Conservation (phyloP, 2,329 filamentous ascomycete species). For the Cladosporium sp. region DNA sequence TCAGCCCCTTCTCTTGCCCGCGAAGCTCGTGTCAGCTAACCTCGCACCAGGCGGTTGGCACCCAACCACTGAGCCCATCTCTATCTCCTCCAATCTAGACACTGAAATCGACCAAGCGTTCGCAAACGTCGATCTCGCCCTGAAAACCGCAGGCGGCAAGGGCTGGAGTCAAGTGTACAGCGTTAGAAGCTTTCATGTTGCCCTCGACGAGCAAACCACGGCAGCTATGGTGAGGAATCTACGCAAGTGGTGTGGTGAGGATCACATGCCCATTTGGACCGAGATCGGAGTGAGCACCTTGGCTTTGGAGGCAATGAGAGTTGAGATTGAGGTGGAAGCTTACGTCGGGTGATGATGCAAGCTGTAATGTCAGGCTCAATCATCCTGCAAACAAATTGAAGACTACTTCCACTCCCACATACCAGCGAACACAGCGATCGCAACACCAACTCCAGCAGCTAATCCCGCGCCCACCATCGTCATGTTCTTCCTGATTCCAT, state of each 20-base stretch:
- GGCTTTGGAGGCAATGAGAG: slow-evolving; percentile 46
- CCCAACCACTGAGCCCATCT: slow-evolving; percentile 16
- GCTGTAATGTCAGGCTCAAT: no score
- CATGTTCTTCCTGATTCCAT: neutral
- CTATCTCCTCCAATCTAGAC: slow-evolving; percentile 21
- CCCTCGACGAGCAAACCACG: slow-evolving; percentile 14
- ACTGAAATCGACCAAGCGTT: slow-evolving; percentile 43
- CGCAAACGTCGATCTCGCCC: slow-evolving; percentile 47
- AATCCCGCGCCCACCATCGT: neutral
- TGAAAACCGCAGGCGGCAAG: slow-evolving; percentile 49
- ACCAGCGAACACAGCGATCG: neutral
- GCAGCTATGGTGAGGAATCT: slow-evolving; percentile 43
- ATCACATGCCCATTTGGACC: slow-evolving; percentile 51
- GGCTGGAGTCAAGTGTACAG: slow-evolving; percentile 50
- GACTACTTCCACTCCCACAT: no score
- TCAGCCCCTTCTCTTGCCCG: neutral
- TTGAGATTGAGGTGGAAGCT: slow-evolving; percentile 52
- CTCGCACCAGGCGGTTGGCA: slow-evolving; percentile 31
- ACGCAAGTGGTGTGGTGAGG: slow-evolving; percentile 43
- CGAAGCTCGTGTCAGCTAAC: neutral
- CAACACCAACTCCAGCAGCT: neutral
- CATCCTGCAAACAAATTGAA: no score
- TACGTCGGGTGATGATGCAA: neutral
- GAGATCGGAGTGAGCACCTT: slow-evolving; percentile 46
- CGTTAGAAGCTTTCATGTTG: slow-evolving; percentile 26